Percentiles rank a stretch among this genome's conserved stretches.
Evolutionary conservation across 768 basidiomycete genomes (phyloP).

Genomic region (Chalciporus pseudorubinellus): DNA sequence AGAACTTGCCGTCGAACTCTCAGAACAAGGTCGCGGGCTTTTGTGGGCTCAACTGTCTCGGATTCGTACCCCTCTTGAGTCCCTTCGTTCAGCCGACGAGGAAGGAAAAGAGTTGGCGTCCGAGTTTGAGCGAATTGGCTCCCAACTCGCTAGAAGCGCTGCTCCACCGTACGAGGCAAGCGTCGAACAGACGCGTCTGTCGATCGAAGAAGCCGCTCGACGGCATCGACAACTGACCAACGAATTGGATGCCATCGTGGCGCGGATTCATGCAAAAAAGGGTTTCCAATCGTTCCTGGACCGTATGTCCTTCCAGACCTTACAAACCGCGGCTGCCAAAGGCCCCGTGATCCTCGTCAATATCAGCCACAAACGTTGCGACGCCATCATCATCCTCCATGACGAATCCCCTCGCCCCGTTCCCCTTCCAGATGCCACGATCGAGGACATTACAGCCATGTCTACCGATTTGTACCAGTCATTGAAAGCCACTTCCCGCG

Average conservation of each 20-base stretch:
- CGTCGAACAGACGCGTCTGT: constrained; percentile 3
- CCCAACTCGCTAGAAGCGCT: constrained; percentile 9
- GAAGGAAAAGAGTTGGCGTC: constrained; percentile 20
- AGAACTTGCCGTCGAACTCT: constrained; percentile 33
- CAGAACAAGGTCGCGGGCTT: constrained; percentile 32
- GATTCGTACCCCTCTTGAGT: constrained; percentile 26
- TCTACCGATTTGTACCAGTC: constrained; percentile 3
- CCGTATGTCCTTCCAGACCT: constrained; percentile 17
- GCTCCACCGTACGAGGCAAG: neutral
- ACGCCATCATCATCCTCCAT: constrained; percentile 36
- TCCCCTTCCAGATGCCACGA: constrained; percentile 15
- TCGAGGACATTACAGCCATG: constrained; percentile 9
- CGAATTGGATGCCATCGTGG: constrained; percentile 19
- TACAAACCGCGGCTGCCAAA: constrained; percentile 19
- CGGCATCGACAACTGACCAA: constrained; percentile 15
- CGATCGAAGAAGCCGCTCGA: constrained; percentile 13
- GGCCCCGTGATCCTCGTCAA: constrained; percentile 42
- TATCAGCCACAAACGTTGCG: constrained; percentile 30
- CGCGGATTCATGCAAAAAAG: constrained; percentile 20
- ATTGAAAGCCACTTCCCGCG: constrained; percentile 5
- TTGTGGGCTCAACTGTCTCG: constrained; percentile 31
- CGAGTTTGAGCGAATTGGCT: constrained; percentile 23
- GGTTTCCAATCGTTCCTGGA: constrained; percentile 33
- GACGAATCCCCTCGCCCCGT: constrained; percentile 18
- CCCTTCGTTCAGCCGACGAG: constrained; percentile 13